These are phyloP conservation scores for Arxiozyma heterogenica DNA, from an alignment of 1,139 yeast species.

Conservation along the genomic window DNA sequence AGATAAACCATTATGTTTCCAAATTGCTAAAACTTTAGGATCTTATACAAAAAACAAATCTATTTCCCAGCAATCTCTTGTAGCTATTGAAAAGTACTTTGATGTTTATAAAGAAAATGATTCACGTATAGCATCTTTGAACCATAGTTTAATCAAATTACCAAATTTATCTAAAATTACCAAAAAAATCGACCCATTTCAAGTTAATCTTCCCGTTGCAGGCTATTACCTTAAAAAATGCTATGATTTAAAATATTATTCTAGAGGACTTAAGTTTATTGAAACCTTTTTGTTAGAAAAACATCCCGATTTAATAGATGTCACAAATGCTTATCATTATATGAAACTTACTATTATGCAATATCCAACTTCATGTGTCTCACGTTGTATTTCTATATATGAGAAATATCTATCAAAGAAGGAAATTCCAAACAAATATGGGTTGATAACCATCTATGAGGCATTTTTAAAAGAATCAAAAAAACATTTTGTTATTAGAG, in stretches of 20 bases:
- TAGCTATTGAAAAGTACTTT: not conserved
- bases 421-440: constrained; percentile 9
- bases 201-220: not conserved
- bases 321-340: constrained; percentile 14
- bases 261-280: constrained; percentile 1
- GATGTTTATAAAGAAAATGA: not conserved
- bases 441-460: constrained; percentile 16
- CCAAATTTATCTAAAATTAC: not conserved
- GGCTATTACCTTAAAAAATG: not conserved
- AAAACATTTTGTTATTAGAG: constrained; percentile 10
- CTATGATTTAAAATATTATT: constrained; percentile 1
- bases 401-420: constrained; percentile 3
- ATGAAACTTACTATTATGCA: constrained; percentile 13
- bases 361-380: constrained; percentile 17
- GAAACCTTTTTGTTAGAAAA: not conserved
- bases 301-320: constrained; percentile 11
- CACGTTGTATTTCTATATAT: constrained; percentile 12
- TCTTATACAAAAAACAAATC: not conserved
- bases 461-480: constrained; percentile 20
- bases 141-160: not conserved
- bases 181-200: not conserved
- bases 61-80: not conserved
- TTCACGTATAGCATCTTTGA: not conserved
- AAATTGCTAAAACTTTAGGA: not conserved
- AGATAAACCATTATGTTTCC: not conserved